phyloP scores from a whole-genome alignment of 2,329 filamentous ascomycete species.

The Pseudogymnoascus sp. region DNA sequence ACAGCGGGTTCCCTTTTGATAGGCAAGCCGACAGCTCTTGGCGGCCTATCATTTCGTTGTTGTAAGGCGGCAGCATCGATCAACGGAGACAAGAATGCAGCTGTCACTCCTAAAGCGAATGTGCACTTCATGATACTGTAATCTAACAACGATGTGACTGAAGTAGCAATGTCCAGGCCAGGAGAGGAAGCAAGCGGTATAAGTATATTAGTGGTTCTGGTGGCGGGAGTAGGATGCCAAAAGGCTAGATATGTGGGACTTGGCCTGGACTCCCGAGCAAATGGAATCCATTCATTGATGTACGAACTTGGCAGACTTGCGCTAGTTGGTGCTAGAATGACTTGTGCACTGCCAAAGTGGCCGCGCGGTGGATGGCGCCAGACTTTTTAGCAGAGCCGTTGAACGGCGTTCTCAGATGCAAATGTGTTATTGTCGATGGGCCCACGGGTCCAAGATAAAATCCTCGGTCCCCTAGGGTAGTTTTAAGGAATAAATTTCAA shows the following conservation, averaged over 20 bases:
- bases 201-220: conserved; percentile 2
- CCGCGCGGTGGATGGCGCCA: background rate
- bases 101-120: conserved; percentile 18
- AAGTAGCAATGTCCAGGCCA: background rate
- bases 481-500: background rate
- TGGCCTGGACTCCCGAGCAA: background rate
- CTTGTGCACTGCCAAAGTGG: background rate
- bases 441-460: background rate
- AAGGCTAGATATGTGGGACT: conserved; percentile 3
- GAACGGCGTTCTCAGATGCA: background rate
- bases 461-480: background rate
- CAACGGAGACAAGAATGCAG: conserved; percentile 21
- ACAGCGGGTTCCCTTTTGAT: conserved; percentile 20
- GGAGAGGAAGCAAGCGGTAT: background rate
- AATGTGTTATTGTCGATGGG: background rate
- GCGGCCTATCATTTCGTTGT: conserved; percentile 20
- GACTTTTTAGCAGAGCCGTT: background rate
- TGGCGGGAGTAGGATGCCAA: background rate
- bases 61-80: conserved; percentile 23
- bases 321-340: background rate
- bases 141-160: background rate
- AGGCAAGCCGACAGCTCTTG: conserved; percentile 25
- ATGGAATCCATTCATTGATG: background rate
- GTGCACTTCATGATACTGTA: background rate
- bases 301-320: background rate